phyloP scores from a whole-genome alignment of 2,329 filamentous ascomycete genomes.

The Alternaria conjuncta region DNA sequence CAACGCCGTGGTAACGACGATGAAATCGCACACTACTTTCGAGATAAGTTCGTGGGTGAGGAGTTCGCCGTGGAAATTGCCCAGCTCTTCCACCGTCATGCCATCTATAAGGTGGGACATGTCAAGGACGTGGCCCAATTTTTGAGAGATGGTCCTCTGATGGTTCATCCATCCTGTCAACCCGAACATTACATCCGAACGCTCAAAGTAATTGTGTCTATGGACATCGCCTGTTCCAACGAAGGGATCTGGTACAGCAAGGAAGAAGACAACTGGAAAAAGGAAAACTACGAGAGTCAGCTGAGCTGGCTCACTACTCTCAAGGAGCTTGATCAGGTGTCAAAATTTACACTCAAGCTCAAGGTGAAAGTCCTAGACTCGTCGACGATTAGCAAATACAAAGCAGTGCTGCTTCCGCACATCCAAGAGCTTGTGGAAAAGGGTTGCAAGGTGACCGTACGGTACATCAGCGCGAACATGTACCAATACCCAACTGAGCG shows the following conservation, averaged over 20 bases:
- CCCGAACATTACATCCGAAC: neutral
- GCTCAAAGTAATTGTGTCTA: neutral
- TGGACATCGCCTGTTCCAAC: neutral
- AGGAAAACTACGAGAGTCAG: neutral
- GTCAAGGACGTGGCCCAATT: neutral
- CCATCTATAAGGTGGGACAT: neutral
- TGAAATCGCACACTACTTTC: neutral
- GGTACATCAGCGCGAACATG: neutral
- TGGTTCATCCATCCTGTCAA: neutral
- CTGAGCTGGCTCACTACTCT: neutral
- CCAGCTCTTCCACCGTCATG: neutral
- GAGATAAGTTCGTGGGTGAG: neutral
- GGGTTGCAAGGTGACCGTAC: neutral
- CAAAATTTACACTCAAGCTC: neutral
- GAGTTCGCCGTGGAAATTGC: neutral
- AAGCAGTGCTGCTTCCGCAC: neutral
- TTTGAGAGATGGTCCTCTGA: neutral
- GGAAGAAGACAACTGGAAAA: neutral
- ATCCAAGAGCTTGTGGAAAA: neutral
- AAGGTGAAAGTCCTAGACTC: neutral
- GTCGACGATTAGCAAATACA: neutral
- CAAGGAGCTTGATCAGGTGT: neutral
- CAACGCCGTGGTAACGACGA: neutral
- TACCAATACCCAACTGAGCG: neutral
- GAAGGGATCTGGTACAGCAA: no score